Evolutionary conservation across 1,139 yeast genomes (phyloP).

Genomic region (Hansenula sp.): DNA sequence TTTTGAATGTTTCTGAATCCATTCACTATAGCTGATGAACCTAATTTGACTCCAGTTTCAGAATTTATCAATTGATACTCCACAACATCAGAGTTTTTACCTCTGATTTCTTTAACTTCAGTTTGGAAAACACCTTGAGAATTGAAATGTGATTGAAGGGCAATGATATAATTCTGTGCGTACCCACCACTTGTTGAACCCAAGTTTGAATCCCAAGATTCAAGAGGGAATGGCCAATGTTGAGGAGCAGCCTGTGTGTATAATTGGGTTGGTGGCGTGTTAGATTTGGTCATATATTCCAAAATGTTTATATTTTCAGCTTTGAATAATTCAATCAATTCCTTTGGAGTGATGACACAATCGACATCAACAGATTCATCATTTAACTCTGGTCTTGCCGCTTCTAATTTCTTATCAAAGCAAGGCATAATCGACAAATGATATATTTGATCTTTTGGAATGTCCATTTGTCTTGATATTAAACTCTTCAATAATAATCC

Average conservation of each 20-base stretch:
- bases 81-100: constrained; percentile 72
- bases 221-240: constrained; percentile 52
- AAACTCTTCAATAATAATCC: constrained; percentile 71
- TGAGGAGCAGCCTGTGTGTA: constrained; percentile 21
- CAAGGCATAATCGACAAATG: constrained; percentile 94
- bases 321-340: constrained; percentile 66
- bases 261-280: constrained; percentile 15
- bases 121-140: constrained; percentile 21
- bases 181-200: constrained; percentile 95
- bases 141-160: constrained; percentile 30
- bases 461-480: constrained; percentile 37
- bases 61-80: constrained; percentile 55
- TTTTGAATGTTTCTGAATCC: constrained; percentile 96
- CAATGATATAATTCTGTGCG: constrained; percentile 54
- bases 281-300: constrained; percentile 23
- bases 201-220: constrained; percentile 67
- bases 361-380: constrained; percentile 60
- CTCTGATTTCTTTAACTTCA: constrained; percentile 32
- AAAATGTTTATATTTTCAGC: constrained; percentile 42
- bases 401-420: constrained; percentile 93
- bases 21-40: constrained; percentile 74
- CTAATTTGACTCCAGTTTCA: constrained; percentile 37
- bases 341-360: constrained; percentile 91
- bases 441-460: constrained; percentile 44
- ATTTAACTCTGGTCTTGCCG: constrained; percentile 72